A percentile compares a stretch with the other conserved stretches of the same genome.
Conservation (phyloP, 2,329 filamentous ascomycete genomes). For the Eutypa lata region DNA sequence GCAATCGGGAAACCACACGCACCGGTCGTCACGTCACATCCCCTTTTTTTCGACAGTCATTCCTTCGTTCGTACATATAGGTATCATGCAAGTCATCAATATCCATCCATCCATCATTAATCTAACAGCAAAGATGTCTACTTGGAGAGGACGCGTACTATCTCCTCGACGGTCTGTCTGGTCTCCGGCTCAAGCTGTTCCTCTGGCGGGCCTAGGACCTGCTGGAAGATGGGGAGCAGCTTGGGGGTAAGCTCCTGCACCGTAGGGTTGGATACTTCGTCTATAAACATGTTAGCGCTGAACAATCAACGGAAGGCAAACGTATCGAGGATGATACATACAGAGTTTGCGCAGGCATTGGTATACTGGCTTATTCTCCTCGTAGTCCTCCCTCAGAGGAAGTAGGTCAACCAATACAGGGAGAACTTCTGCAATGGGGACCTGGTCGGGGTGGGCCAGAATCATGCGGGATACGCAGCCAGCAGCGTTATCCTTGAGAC, state of each 20-base stretch:
- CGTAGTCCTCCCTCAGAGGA: slow-evolving; percentile 87
- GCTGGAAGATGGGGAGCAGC: slow-evolving; percentile 68
- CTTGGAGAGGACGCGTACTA: slow-evolving; percentile 42
- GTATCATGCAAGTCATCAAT: background rate
- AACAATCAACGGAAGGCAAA: background rate
- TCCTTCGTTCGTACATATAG: background rate
- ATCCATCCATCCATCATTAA: background rate
- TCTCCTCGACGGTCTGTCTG: slow-evolving; percentile 61
- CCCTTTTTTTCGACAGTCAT: too few relatives aligned
- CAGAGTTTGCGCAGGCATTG: slow-evolving; percentile 85
- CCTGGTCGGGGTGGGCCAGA: slow-evolving; percentile 76
- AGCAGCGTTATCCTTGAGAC: slow-evolving; percentile 87
- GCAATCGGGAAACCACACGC: background rate
- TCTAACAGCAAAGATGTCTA: slow-evolving; percentile 6
- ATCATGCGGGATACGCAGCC: slow-evolving; percentile 93
- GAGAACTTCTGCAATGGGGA: slow-evolving; percentile 78
- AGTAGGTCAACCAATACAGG: slow-evolving; percentile 75
- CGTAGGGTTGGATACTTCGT: slow-evolving; percentile 66
- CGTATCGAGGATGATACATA: slow-evolving; percentile 40
- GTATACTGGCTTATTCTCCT: slow-evolving; percentile 94
- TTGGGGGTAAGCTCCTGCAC: slow-evolving; percentile 67
- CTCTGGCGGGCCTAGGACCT: slow-evolving; percentile 68
- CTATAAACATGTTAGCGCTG: slow-evolving; percentile 33
- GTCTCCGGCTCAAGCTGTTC: slow-evolving; percentile 75
- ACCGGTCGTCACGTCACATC: background rate